phyloP scores from a whole-genome alignment of 1,284 basidiomycete genomes.

The Cryptococcus sp. region DNA sequence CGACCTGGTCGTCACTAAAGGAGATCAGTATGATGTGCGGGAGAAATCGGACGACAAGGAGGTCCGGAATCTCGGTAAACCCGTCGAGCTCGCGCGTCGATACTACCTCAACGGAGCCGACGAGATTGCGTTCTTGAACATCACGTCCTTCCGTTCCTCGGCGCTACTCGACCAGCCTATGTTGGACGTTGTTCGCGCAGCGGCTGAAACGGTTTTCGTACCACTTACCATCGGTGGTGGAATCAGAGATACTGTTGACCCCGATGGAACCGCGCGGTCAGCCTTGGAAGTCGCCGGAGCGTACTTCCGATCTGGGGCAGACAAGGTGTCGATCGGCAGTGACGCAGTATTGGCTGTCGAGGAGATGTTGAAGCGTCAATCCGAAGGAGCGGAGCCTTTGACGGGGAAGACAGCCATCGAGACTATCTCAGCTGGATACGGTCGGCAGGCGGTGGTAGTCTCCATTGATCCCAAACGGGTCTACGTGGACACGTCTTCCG shows the following conservation, averaged over 20 bases:
- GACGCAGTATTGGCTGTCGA: slow-evolving; percentile 96
- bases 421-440: slow-evolving; percentile 86
- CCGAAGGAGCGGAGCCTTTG: slow-evolving; percentile 50
- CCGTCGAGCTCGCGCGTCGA: slow-evolving; percentile 82
- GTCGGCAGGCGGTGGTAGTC: slow-evolving; percentile 96
- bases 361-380: slow-evolving; percentile 64
- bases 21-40: slow-evolving; percentile 98
- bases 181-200: slow-evolving; percentile 89
- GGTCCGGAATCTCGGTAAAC: slow-evolving; percentile 97
- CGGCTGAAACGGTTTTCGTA: slow-evolving; percentile 89
- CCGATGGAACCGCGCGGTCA: slow-evolving; percentile 82
- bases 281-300: slow-evolving; percentile 93
- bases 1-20: slow-evolving; percentile 98
- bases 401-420: slow-evolving; percentile 77
- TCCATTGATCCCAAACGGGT: slow-evolving; percentile 92
- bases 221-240: slow-evolving; percentile 99
- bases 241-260: slow-evolving; percentile 94
- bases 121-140: slow-evolving; percentile 96
- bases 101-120: slow-evolving; percentile 93
- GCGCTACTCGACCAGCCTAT: slow-evolving; percentile 96
- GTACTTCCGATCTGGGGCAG: slow-evolving; percentile 96
- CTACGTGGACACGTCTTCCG: slow-evolving; percentile 67
- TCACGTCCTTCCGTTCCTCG: slow-evolving; percentile 97
- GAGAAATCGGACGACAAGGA: slow-evolving; percentile 74
- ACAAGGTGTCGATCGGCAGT: slow-evolving; percentile 90